Evolutionary conservation across 2,329 filamentous ascomycete genomes (phyloP), one percentile per base, ranked within the genome.

Genomic region (Thelonectria discophora): DNA sequence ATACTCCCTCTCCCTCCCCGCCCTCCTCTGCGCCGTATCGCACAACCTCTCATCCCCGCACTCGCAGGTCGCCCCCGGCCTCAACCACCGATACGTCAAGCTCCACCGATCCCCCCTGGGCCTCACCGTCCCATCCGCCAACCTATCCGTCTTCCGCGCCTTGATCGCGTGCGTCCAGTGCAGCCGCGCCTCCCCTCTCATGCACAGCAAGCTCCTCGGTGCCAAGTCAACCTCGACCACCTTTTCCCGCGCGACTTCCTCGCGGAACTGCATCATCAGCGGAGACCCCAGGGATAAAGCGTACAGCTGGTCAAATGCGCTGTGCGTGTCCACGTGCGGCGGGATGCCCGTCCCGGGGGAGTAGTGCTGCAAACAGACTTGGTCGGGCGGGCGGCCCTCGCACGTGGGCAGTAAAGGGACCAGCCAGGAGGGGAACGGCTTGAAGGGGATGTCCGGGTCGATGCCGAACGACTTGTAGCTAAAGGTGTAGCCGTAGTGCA

Each of bases 341-440:
- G 86, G 86, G 65, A 88, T 88, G 2, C 86, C 86, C 0, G 82
- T 77, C 6, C 86, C 86, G 0, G 85, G 85, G 0, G 86, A 82
- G 68, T 88, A 88, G 69, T 86, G 82, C 73, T 88, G 85, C 15
- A 87, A 74, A 65, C 84, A 87, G 65, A 88, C 84, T 69, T 88
- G 86, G 53, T 86, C 84, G 0, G 84, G 84, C 0, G 76, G 77
- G 0, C 80, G 76, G 2, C 64, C 64, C 59, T 84, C 82, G 0
- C 77, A 73, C 2, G 69, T 73, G 0, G 84, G 80, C 3, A 86
- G 75, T 1, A 86, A 73, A 1, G 82, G 81, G 3, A 72, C 60
- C 1, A 86, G 75, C 83, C 84, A 86, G 1, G 74, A 76, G 0
- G 84, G 84, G 24, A 86, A 86, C 0, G 79, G 76, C 46, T 77